Evolutionary conservation across 176 grass and related monocot genomes (phyloP).

Genomic region (Eleusine indica): DNA sequence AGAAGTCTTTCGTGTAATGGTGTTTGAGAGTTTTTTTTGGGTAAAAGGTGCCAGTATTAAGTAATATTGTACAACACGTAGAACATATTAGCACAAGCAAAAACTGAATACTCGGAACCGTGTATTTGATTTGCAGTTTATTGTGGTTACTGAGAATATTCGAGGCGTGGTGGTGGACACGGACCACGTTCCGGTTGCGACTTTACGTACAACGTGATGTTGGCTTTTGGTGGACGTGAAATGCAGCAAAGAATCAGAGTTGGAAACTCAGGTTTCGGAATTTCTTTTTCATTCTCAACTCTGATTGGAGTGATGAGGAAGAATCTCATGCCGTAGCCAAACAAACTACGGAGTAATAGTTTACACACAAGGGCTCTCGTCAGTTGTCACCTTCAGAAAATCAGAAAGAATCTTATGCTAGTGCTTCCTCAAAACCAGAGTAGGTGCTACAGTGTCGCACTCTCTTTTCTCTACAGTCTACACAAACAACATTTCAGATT

Average conservation of each 20-base stretch:
- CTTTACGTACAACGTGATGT: not conserved
- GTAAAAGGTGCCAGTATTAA: too few species aligned
- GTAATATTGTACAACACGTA: too few species aligned
- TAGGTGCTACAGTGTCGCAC: not conserved
- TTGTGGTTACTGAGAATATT: not conserved
- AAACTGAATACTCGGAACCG: not conserved
- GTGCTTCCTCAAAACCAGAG: not conserved
- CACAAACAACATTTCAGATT: too few species aligned
- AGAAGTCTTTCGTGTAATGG: too few species aligned
- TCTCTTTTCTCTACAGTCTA: not conserved
- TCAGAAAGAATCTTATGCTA: constrained; percentile 11
- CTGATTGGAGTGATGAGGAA: not conserved
- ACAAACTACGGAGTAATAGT: too few species aligned
- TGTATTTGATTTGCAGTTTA: not conserved
- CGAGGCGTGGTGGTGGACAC: not conserved
- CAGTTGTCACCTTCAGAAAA: not conserved
- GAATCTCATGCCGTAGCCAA: not conserved
- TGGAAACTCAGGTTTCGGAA: not conserved
- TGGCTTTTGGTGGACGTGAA: constrained; percentile 10
- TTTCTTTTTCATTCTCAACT: not conserved
- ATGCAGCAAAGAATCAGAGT: not conserved
- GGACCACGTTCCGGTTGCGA: not conserved
- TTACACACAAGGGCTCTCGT: not conserved
- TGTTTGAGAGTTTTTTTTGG: too few species aligned
- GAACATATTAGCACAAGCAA: not conserved